Evolutionary conservation across 495 filamentous ascomycete species (phyloP).

Genomic region (Xylaria nigripes): DNA sequence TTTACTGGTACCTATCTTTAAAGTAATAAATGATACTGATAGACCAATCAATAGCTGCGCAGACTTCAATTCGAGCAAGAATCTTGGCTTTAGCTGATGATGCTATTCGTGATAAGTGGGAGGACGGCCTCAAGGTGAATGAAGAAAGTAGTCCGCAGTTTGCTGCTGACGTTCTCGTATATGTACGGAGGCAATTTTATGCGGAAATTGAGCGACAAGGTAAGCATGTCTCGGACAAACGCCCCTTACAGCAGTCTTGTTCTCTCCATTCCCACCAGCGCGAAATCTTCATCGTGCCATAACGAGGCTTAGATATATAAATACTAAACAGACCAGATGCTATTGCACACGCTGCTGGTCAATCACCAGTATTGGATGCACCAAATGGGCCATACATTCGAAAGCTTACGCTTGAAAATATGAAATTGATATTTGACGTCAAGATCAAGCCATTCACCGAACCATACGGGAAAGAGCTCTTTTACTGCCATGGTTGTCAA

Average conservation of each 20-base stretch:
- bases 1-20: not conserved
- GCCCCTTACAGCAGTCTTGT: not conserved
- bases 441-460: slow-evolving; percentile 63
- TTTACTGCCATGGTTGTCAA: slow-evolving; percentile 64
- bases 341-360: slow-evolving; percentile 35
- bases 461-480: slow-evolving; percentile 54
- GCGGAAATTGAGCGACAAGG: slow-evolving; percentile 36
- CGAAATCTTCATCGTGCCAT: not conserved
- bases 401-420: slow-evolving; percentile 66
- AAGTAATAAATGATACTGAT: not conserved
- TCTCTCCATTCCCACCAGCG: not conserved
- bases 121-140: slow-evolving; percentile 45
- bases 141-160: slow-evolving; percentile 54
- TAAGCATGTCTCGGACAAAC: not conserved
- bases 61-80: slow-evolving; percentile 51
- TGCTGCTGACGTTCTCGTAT: slow-evolving; percentile 55
- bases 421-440: slow-evolving; percentile 75
- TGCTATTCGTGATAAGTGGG: slow-evolving; percentile 52
- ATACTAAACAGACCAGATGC: slow-evolving; percentile 19
- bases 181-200: slow-evolving; percentile 56
- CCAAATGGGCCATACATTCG: slow-evolving; percentile 46
- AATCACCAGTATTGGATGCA: slow-evolving; percentile 33
- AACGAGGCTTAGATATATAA: not conserved
- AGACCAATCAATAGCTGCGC: slow-evolving; percentile 31
- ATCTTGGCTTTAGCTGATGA: slow-evolving; percentile 57